These are phyloP conservation scores for Kwoniella sp. DNA, from an alignment of 768 basidiomycete genomes.

Conservation along the genomic window DNA sequence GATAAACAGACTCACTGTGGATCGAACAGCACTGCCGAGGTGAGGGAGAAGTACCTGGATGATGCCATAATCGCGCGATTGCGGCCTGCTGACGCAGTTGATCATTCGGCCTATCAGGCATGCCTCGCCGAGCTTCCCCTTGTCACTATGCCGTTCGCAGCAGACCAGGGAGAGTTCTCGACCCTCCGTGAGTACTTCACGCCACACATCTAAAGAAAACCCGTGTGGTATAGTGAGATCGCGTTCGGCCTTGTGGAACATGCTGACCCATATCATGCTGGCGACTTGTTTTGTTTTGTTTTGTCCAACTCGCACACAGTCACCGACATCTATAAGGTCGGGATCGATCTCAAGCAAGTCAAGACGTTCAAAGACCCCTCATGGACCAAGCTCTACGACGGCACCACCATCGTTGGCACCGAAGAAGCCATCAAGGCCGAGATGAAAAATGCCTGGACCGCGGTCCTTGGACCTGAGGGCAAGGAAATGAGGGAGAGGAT, in stretches of 20 bases:
- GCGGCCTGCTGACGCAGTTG: neutral
- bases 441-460: constrained; percentile 24
- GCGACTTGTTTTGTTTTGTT: no score
- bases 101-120: neutral
- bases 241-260: no score
- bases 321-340: constrained; percentile 26
- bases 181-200: constrained; percentile 22
- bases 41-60: neutral
- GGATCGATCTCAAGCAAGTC: constrained; percentile 34
- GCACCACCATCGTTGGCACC: constrained; percentile 34
- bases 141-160: constrained; percentile 34
- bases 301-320: constrained; percentile 12
- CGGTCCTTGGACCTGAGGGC: constrained; percentile 25
- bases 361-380: constrained; percentile 28
- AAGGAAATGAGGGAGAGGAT: constrained; percentile 28
- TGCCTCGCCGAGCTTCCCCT: constrained; percentile 28
- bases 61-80: no score
- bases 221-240: no score
- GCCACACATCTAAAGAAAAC: neutral
- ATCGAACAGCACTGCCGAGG: constrained; percentile 33
- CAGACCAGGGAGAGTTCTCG: constrained; percentile 41
- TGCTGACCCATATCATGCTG: no score
- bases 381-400: constrained; percentile 33
- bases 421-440: constrained; percentile 41
- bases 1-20: constrained; percentile 31